Percentiles rank a stretch among this genome's conserved stretches.
Evolutionary conservation across 768 basidiomycete genomes (phyloP).

Genomic region (Amanita brunnescens): DNA sequence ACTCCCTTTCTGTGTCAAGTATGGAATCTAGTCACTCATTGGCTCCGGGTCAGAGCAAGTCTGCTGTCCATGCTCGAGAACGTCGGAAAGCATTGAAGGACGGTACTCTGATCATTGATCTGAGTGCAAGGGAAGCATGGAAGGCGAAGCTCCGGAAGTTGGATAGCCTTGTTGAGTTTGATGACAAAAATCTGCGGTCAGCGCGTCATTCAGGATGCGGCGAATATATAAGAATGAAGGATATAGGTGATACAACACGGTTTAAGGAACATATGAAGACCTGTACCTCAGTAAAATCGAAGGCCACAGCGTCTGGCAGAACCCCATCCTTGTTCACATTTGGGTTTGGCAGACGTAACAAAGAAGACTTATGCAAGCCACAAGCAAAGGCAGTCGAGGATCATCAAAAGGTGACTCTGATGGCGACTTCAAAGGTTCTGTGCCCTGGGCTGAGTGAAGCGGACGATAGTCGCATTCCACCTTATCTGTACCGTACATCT

Average conservation of each 20-base stretch:
- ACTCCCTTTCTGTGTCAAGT: too few species aligned
- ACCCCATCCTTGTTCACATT: too few species aligned
- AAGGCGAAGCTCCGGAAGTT: not conserved
- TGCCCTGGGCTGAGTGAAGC: not conserved
- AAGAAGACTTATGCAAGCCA: too few species aligned
- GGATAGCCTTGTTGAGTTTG: too few species aligned
- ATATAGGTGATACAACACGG: slow-evolving; percentile 4
- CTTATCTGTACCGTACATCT: not conserved
- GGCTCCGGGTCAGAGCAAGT: slow-evolving; percentile 3
- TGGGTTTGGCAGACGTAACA: too few species aligned
- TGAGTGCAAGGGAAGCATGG: not conserved
- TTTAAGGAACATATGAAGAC: slow-evolving; percentile 7
- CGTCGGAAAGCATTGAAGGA: not conserved
- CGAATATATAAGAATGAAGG: slow-evolving; percentile 8
- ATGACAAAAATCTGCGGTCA: too few species aligned
- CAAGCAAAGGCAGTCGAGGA: too few species aligned
- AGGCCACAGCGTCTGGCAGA: too few species aligned
- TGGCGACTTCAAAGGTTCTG: too few species aligned
- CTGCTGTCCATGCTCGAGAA: slow-evolving; percentile 7
- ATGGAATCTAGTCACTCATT: too few species aligned
- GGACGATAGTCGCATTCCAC: not conserved
- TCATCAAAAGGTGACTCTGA: too few species aligned
- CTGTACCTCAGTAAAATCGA: not conserved
- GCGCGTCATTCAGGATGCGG: not conserved
- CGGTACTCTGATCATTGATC: not conserved